Evolutionary conservation across 805 yeast species (phyloP).

Genomic region (Starmerella cellae): DNA sequence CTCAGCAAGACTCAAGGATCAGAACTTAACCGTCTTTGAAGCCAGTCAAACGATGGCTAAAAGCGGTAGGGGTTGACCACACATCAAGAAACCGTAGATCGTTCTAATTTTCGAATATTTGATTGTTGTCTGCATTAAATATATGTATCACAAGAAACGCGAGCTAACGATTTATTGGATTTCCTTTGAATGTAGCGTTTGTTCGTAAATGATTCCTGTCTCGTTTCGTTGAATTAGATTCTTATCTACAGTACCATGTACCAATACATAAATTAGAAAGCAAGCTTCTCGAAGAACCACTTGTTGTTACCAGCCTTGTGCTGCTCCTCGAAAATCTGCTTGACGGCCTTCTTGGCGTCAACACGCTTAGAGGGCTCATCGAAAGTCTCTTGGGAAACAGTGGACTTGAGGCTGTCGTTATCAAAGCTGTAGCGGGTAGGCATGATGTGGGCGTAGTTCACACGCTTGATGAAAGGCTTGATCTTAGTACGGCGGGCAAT

Average conservation of each 20-base stretch:
- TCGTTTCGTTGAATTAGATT: not conserved
- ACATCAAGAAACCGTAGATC: too few species aligned
- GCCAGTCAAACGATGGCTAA: too few species aligned
- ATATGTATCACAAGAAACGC: too few species aligned
- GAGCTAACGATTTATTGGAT: too few species aligned
- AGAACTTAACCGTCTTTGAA: too few species aligned
- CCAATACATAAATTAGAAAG: slow-evolving; percentile 44
- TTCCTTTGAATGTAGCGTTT: too few species aligned
- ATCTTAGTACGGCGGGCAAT: slow-evolving; percentile 93
- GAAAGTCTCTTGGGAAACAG: slow-evolving; percentile 84
- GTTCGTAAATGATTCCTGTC: too few species aligned
- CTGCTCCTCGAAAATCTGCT: slow-evolving; percentile 98
- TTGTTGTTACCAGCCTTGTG: slow-evolving; percentile 98
- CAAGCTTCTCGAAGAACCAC: slow-evolving; percentile 98
- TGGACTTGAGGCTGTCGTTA: slow-evolving; percentile 86
- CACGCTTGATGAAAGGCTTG: slow-evolving; percentile 97
- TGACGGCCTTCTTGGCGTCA: slow-evolving; percentile 97
- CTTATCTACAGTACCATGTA: not conserved
- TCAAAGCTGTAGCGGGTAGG: slow-evolving; percentile 99
- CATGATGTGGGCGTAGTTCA: slow-evolving; percentile 99
- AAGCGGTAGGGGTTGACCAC: too few species aligned
- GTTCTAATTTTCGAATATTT: too few species aligned
- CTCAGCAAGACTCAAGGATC: too few species aligned
- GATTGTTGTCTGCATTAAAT: too few species aligned
- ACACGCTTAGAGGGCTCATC: slow-evolving; percentile 96